A percentile compares a stretch with the other conserved stretches of the same genome.
Evolutionary conservation across 352 stramenopile species (phyloP).

Genomic region (Lagenidium sp.): DNA sequence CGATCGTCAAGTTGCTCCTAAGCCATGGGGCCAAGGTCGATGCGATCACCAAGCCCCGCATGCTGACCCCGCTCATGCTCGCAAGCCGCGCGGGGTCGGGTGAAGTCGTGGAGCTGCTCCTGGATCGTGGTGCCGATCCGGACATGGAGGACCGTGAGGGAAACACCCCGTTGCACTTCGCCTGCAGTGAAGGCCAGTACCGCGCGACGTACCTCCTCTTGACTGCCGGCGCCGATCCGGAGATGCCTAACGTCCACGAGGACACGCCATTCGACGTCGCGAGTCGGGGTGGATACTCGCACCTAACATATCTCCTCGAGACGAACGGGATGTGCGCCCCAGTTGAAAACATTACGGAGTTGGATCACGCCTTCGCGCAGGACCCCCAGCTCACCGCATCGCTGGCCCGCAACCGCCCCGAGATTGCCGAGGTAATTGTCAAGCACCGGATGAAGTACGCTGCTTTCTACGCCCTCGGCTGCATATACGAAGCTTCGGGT

Average conservation of each 20-base stretch:
- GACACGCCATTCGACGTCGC: constrained; percentile 78
- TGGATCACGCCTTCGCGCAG: constrained; percentile 55
- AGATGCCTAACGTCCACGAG: constrained; percentile 77
- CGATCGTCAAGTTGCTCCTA: constrained; percentile 37
- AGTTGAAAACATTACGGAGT: constrained; percentile 38
- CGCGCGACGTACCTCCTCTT: constrained; percentile 68
- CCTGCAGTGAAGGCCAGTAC: constrained; percentile 66
- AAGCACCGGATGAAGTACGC: constrained; percentile 78
- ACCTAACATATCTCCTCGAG: constrained; percentile 72
- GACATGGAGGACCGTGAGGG: constrained; percentile 68
- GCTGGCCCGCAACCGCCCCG: constrained; percentile 49
- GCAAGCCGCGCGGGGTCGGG: constrained; percentile 42
- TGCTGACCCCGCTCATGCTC: constrained; percentile 67
- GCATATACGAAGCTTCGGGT: no score
- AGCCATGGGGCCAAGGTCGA: constrained; percentile 37
- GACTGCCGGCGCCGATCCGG: constrained; percentile 71
- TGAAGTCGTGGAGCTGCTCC: constrained; percentile 55
- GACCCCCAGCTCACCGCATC: constrained; percentile 51
- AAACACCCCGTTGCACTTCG: constrained; percentile 78
- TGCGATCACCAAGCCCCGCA: constrained; percentile 22
- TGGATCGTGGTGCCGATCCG: constrained; percentile 65
- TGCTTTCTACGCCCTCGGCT: constrained; percentile 43
- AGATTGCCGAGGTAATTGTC: constrained; percentile 64
- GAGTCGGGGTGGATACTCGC: constrained; percentile 45
- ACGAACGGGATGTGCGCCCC: constrained; percentile 59